Base-by-base conservation (phyloP, 345 rosid species). In the Angophora floribunda region DNA sequence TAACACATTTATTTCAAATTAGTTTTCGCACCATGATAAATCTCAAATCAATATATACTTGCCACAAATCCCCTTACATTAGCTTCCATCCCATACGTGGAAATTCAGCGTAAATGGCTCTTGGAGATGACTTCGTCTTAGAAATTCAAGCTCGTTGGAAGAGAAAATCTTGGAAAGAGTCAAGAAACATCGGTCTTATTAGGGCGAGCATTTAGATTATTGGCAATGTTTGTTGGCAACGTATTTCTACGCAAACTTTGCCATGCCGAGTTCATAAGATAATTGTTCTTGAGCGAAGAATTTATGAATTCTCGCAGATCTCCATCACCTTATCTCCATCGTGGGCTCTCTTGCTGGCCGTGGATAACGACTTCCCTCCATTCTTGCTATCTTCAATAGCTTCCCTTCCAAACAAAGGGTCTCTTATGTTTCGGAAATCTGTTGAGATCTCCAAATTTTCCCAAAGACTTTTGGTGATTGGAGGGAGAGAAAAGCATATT, bases 101-200 rank as follows among this genome's bases (percentile, higher is more conserved):
- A 36, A 36, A 36, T 36, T 36, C 41, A 36, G 41, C 4, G 41
- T 36, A 8, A 70, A 36, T 70, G 80, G 4, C 47, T 2, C 9
- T 67, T 16, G 36, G 12, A 67, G 19, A 70, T 70, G 0, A 36
- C 1, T 41, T 32, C 2, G 10, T 9, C 80, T 36, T 17, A 32
- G 24, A 17, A 32, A 67, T 67, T 16, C 22, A 32, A 1, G 22
- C 45, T 2, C 3, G 0, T 32, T n/a, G 45, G 45, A 32, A 32
- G 19, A 67, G 45, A 16, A 67, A 9, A n/a, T 63, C 75, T 6
- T 7, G 6, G 5, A 63, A 63, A 63, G 19, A 63, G 75, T 70
- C 80, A 17, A 1, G 1, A 36, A 16, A 2, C 2, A 1, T 32
- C 0, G 24, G 13, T 21, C 22, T 70, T 16, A 10, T 32, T 70